phyloP scores from a whole-genome alignment of 768 basidiomycete species.

The Megacollybia marginata region DNA sequence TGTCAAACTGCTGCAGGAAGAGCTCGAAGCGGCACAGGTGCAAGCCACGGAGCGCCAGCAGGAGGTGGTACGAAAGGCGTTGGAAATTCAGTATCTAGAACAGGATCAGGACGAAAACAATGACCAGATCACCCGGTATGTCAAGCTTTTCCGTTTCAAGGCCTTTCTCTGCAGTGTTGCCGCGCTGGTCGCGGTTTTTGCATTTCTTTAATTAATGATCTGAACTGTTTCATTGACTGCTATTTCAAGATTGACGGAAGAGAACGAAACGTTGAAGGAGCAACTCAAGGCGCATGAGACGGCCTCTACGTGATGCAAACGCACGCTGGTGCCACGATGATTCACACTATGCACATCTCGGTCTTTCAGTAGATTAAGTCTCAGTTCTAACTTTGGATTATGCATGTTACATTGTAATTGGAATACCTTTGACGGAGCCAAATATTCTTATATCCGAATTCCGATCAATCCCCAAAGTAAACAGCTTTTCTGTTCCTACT shows the following conservation, averaged over 20 bases:
- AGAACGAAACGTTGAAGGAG: slow-evolving; percentile 43
- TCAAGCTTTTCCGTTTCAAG: slow-evolving; percentile 51
- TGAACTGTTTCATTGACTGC: slow-evolving; percentile 30
- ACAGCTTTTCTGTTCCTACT: slow-evolving; percentile 7
- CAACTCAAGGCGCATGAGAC: slow-evolving; percentile 28
- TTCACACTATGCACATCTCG: background rate
- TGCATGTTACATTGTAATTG: too few relatives aligned
- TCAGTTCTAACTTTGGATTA: too few relatives aligned
- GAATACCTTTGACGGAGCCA: too few relatives aligned
- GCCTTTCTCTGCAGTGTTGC: slow-evolving; percentile 44
- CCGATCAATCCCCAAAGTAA: background rate
- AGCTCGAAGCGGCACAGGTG: slow-evolving; percentile 45
- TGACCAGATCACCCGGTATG: slow-evolving; percentile 76
- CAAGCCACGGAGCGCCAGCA: slow-evolving; percentile 49
- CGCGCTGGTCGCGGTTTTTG: slow-evolving; percentile 49
- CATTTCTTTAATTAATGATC: slow-evolving; percentile 34
- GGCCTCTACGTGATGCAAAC: slow-evolving; percentile 11
- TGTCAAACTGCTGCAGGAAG: slow-evolving; percentile 42
- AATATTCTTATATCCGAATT: too few relatives aligned
- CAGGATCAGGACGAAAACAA: slow-evolving; percentile 72
- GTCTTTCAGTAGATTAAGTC: too few relatives aligned
- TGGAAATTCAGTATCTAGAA: slow-evolving; percentile 79
- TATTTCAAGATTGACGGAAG: slow-evolving; percentile 57
- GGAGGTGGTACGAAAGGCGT: slow-evolving; percentile 59
- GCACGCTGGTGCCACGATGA: background rate